These are phyloP conservation scores for Effrenium voratum DNA, from an alignment of 73 alveolate genomes.

Conservation along the genomic window DNA sequence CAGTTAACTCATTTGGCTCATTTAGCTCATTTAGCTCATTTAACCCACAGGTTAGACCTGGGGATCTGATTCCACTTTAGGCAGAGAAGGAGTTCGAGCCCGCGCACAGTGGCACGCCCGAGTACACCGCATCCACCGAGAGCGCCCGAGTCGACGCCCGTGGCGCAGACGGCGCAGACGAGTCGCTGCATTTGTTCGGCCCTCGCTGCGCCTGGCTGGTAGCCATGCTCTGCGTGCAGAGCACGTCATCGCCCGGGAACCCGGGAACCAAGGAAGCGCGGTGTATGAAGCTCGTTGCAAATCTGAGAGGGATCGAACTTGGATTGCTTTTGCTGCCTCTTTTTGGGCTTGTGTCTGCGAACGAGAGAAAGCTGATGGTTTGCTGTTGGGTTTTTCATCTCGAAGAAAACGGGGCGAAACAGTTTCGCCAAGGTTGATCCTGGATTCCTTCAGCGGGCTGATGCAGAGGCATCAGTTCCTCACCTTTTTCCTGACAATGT, in stretches of 20 bases:
- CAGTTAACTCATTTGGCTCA: no score
- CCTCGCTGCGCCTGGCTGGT: conserved; percentile 70
- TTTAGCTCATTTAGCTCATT: no score
- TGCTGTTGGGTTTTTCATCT: background rate
- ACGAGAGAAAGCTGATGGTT: background rate
- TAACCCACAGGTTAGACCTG: no score
- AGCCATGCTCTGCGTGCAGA: conserved; percentile 53
- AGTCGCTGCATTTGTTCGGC: conserved; percentile 47
- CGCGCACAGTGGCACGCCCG: no score
- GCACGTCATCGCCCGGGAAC: conserved; percentile 12
- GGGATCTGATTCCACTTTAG: no score
- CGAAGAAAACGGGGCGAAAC: no score
- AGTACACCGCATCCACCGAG: no score
- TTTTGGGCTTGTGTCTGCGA: background rate
- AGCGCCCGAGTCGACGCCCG: no score
- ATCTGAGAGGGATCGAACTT: background rate
- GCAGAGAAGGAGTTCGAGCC: no score
- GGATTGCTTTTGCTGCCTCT: background rate
- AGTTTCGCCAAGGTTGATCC: conserved; percentile 45
- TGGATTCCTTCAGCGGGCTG: conserved; percentile 69
- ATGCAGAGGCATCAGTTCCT: conserved; percentile 48
- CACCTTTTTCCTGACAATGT: conserved; percentile 72
- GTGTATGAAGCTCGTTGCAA: no score
- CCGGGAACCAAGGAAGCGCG: no score
- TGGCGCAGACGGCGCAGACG: no score